Conservation (phyloP, 225 moss, liverwort and hornwort genomes). For the Pseudisothecium myosuroides region DNA sequence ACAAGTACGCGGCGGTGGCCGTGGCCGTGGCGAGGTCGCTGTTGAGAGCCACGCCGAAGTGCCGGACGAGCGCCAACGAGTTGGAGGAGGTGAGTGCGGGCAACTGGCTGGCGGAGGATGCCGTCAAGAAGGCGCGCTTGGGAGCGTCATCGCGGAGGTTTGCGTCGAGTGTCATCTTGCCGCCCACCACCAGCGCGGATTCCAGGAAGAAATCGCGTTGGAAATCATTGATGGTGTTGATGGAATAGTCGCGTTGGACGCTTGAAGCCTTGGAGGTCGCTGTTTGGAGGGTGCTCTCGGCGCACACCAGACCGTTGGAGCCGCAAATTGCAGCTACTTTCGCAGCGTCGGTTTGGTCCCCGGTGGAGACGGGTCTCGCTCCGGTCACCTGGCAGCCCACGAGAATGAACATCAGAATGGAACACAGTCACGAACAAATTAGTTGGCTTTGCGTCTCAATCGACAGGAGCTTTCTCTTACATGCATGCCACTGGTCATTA, state of each 20-base stretch:
- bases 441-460: background rate
- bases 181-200: background rate
- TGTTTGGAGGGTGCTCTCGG: background rate
- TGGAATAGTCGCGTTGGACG: background rate
- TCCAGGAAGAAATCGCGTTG: background rate
- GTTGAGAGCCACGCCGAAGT: background rate
- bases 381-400: background rate
- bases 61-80: background rate
- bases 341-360: background rate
- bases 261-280: background rate
- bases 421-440: background rate
- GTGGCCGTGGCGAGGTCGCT: background rate
- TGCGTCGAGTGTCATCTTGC: background rate
- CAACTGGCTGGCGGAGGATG: background rate
- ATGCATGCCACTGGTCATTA: background rate
- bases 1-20: background rate
- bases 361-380: background rate
- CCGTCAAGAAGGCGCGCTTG: background rate
- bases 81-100: background rate
- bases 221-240: background rate
- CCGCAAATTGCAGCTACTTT: background rate
- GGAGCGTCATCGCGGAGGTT: background rate
- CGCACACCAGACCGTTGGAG: background rate
- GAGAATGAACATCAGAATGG: background rate
- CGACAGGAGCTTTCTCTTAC: background rate